A percentile compares a stretch with the other conserved stretches of the same genome.
Evolutionary conservation across 495 filamentous ascomycete species (phyloP).

Genomic region (Penicillium arizonense): DNA sequence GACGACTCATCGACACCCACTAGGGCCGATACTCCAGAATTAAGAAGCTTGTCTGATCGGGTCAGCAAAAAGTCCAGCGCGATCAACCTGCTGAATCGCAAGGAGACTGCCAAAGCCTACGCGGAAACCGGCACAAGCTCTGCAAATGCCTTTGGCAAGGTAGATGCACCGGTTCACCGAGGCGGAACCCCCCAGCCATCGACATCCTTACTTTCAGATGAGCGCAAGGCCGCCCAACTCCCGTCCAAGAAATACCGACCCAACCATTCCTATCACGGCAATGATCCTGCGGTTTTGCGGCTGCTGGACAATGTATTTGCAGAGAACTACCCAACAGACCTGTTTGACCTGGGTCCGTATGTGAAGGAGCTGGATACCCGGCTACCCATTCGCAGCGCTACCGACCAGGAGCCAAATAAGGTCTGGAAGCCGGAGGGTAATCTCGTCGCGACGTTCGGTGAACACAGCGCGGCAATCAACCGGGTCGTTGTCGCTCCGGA

Average conservation of each 20-base stretch:
- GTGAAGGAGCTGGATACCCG: conserved; percentile 67
- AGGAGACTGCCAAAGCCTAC: conserved; percentile 73
- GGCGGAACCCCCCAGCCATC: conserved; percentile 27
- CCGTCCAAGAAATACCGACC: conserved; percentile 37
- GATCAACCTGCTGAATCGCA: conserved; percentile 76
- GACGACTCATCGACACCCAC: conserved; percentile 39
- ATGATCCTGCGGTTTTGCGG: conserved; percentile 82
- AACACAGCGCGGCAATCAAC: conserved; percentile 81
- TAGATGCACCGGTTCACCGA: conserved; percentile 65
- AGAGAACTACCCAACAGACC: conserved; percentile 83
- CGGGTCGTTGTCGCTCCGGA: conserved; percentile 82
- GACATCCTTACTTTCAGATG: conserved; percentile 30
- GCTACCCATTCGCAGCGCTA: conserved; percentile 62
- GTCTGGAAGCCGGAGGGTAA: conserved; percentile 83
- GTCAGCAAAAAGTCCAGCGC: conserved; percentile 71
- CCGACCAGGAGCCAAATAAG: conserved; percentile 44
- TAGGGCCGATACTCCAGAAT: conserved; percentile 31
- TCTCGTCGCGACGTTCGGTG: conserved; percentile 82
- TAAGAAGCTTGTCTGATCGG: conserved; percentile 26
- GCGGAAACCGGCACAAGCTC: conserved; percentile 84
- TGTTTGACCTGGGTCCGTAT: conserved; percentile 68
- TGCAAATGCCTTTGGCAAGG: conserved; percentile 78
- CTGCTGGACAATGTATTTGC: conserved; percentile 87
- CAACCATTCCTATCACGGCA: conserved; percentile 76
- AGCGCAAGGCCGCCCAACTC: conserved; percentile 23